phyloP scores from a whole-genome alignment of 176 grass and related monocot genomes.

The Cenchrus fungigraminus region DNA sequence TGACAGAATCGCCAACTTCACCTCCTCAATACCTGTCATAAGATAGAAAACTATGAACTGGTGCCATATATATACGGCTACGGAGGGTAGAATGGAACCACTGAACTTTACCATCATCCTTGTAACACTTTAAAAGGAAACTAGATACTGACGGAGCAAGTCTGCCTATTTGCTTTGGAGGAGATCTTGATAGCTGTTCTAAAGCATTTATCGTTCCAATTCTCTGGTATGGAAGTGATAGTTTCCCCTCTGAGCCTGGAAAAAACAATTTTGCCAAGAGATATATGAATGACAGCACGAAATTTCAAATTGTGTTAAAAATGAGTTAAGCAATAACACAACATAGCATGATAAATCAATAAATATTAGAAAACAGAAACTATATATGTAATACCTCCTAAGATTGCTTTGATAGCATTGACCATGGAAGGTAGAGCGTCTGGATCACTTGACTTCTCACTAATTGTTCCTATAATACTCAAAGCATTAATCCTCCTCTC shows the following conservation, averaged over 20 bases:
- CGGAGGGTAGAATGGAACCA: slow-evolving; percentile 39
- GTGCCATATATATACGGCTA: not conserved
- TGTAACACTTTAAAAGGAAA: slow-evolving; percentile 86
- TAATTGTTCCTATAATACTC: slow-evolving; percentile 73
- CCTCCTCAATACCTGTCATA: slow-evolving; percentile 91
- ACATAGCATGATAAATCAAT: slow-evolving; percentile 41
- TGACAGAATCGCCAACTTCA: slow-evolving; percentile 82
- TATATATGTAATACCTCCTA: slow-evolving; percentile 65
- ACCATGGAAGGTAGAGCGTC: slow-evolving; percentile 85
- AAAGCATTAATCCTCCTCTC: slow-evolving; percentile 77
- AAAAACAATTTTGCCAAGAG: slow-evolving; percentile 45
- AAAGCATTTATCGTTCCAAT: slow-evolving; percentile 83
- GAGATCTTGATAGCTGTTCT: slow-evolving; percentile 75
- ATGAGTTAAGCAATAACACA: slow-evolving; percentile 14
- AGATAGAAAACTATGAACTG: slow-evolving; percentile 36
- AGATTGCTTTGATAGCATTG: slow-evolving; percentile 79
- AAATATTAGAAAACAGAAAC: slow-evolving; percentile 28
- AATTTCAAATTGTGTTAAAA: slow-evolving; percentile 16
- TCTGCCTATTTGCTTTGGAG: slow-evolving; percentile 73
- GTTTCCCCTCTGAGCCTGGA: slow-evolving; percentile 96
- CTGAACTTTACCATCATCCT: slow-evolving; percentile 76
- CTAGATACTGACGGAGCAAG: slow-evolving; percentile 70
- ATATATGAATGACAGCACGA: slow-evolving; percentile 22
- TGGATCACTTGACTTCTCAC: slow-evolving; percentile 91
- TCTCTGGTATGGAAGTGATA: slow-evolving; percentile 85